A percentile compares a stretch with the other conserved stretches of the same genome.
phyloP scores from a whole-genome alignment of 805 yeast species.

The Candida arabinofermentans region DNA sequence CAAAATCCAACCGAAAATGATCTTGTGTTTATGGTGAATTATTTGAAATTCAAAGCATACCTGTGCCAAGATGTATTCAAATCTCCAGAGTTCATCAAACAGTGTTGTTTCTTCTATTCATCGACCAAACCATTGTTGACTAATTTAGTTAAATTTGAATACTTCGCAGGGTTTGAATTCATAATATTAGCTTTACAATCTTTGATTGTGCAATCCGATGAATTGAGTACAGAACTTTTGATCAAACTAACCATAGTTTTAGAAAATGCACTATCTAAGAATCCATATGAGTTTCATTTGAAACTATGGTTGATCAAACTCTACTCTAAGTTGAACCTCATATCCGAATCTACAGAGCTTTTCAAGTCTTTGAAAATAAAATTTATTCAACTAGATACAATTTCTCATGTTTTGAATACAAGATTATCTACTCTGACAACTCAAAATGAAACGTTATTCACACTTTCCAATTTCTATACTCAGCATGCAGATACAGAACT shows the following conservation, averaged over 20 bases:
- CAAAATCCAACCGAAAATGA: conserved; percentile 19
- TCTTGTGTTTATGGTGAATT: conserved; percentile 26
- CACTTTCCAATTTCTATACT: conserved; percentile 44
- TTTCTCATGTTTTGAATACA: conserved; percentile 50
- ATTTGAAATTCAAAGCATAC: conserved; percentile 41
- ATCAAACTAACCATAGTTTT: conserved; percentile 48
- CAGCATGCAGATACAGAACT: conserved; percentile 50
- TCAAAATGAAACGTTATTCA: conserved; percentile 32
- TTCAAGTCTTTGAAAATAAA: conserved; percentile 59
- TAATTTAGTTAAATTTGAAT: conserved; percentile 56
- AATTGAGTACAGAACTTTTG: conserved; percentile 21
- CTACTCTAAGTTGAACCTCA: conserved; percentile 55
- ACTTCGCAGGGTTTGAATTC: conserved; percentile 65
- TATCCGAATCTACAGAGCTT: conserved; percentile 43
- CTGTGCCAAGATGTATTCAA: conserved; percentile 23
- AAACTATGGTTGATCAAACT: conserved; percentile 67
- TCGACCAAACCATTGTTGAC: conserved; percentile 34
- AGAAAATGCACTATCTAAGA: conserved; percentile 51
- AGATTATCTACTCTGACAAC: conserved; percentile 41
- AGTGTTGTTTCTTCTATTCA: conserved; percentile 38
- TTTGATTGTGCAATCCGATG: conserved; percentile 10
- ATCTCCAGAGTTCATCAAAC: conserved; percentile 22
- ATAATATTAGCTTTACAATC: conserved; percentile 50
- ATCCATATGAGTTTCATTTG: conserved; percentile 69
- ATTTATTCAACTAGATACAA: conserved; percentile 71